These are phyloP conservation scores for Sanghuangporus weigelae DNA, from an alignment of 1,284 basidiomycete species.

Conservation along the genomic window DNA sequence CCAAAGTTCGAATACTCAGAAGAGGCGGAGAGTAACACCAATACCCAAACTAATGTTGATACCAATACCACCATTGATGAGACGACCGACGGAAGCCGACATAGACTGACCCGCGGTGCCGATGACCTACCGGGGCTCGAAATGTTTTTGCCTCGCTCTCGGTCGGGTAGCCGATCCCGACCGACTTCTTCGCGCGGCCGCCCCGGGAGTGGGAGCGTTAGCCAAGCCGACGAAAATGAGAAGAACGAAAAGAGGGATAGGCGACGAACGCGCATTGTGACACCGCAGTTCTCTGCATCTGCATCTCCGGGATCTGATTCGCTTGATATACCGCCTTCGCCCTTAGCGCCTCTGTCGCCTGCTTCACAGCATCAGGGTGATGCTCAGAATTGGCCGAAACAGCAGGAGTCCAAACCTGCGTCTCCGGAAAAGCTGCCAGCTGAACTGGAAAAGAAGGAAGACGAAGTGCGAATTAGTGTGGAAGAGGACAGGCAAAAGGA, in stretches of 20 bases:
- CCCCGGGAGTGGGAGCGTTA: neutral
- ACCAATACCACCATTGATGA: neutral
- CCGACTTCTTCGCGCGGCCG: conserved; percentile 8
- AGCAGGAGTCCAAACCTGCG: neutral
- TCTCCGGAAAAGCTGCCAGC: neutral
- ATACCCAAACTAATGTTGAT: neutral
- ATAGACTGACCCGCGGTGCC: neutral
- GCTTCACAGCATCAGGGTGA: neutral
- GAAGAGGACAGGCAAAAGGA: neutral
- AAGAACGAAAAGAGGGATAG: neutral
- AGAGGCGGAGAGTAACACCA: neutral
- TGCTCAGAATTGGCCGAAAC: neutral
- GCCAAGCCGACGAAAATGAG: neutral
- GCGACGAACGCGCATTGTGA: conserved; percentile 1
- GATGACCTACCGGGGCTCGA: conserved; percentile 15
- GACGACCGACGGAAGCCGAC: neutral
- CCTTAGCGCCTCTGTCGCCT: conserved; percentile 1
- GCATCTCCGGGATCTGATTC: conserved; percentile 1
- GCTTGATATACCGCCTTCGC: conserved; percentile 9
- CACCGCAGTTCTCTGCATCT: neutral
- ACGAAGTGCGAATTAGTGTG: neutral
- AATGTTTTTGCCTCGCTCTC: conserved; percentile 12
- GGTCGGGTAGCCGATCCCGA: conserved; percentile 14
- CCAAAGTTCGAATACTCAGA: neutral
- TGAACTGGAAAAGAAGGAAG: neutral